phyloP scores from a whole-genome alignment of 305 asterid species.

The Solanum aculeatissimum region DNA sequence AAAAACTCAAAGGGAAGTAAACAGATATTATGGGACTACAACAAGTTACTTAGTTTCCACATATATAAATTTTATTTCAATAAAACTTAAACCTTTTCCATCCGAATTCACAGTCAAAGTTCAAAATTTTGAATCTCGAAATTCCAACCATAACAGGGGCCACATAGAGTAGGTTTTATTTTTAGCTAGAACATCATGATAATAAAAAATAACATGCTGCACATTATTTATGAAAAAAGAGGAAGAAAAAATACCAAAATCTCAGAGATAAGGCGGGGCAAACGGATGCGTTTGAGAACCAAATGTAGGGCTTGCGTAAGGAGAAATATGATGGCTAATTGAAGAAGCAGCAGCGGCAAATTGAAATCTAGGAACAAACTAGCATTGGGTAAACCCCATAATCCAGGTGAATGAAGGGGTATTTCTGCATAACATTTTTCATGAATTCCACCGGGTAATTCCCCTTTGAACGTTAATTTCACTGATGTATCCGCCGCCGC shows the following conservation, averaged over 20 bases:
- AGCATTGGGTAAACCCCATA: slow-evolving; percentile 23
- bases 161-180: not conserved
- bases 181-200: not conserved
- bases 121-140: not conserved
- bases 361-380: slow-evolving; percentile 16
- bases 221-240: not conserved
- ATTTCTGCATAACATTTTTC: slow-evolving; percentile 32
- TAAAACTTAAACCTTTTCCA: too few species aligned
- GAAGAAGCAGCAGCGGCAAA: slow-evolving; percentile 66
- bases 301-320: slow-evolving; percentile 62
- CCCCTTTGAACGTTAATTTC: not conserved
- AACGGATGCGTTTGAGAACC: slow-evolving; percentile 47
- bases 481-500: not conserved
- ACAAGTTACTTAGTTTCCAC: not conserved
- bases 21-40: too few species aligned
- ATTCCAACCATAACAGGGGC: not conserved
- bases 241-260: slow-evolving; percentile 32
- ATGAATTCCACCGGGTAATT: slow-evolving; percentile 22
- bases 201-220: not conserved
- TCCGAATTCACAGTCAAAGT: not conserved
- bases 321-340: slow-evolving; percentile 48
- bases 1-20: too few species aligned
- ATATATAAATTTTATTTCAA: too few species aligned
- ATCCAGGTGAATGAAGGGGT: slow-evolving; percentile 41
- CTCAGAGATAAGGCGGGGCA: slow-evolving; percentile 76